These are phyloP conservation scores for Lecanicillium sp. DNA, from an alignment of 2,329 filamentous ascomycete species.

Conservation along the genomic window DNA sequence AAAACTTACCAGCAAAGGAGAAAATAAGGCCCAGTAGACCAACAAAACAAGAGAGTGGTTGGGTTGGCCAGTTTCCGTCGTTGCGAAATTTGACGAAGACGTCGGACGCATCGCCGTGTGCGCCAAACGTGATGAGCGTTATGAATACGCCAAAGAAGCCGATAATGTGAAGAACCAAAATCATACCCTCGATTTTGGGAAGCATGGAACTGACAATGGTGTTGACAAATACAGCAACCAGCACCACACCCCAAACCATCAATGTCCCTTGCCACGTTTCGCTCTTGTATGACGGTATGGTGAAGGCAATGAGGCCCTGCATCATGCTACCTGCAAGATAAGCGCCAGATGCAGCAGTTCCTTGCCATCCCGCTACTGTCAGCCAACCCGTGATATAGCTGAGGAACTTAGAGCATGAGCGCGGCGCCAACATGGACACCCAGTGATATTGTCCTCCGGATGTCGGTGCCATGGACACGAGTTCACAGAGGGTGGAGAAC, in stretches of 20 bases:
- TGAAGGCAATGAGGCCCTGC: constrained; percentile 37
- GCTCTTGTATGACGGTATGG: constrained; percentile 30
- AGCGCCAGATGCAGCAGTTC: constrained; percentile 27
- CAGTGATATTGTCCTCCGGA: constrained; percentile 56
- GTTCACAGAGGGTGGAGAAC: constrained; percentile 34
- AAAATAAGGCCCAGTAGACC: constrained; percentile 1
- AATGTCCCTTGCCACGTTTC: constrained; percentile 24
- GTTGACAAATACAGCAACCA: constrained; percentile 37
- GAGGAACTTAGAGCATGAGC: constrained; percentile 42
- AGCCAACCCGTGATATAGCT: constrained; percentile 48
- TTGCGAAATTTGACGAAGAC: constrained; percentile 21
- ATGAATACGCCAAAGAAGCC: constrained; percentile 39
- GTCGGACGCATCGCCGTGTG: constrained; percentile 20
- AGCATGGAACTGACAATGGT: constrained; percentile 25
- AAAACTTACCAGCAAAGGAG: constrained; percentile 7
- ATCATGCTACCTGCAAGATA: constrained; percentile 43
- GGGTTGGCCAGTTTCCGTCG: constrained; percentile 7
- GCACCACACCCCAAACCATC: constrained; percentile 31
- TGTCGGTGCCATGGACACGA: constrained; percentile 43
- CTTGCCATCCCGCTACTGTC: constrained; percentile 43
- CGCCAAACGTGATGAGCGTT: constrained; percentile 27
- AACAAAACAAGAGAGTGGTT: not conserved
- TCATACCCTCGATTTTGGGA: constrained; percentile 34
- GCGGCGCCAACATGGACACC: constrained; percentile 48
- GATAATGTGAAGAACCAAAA: constrained; percentile 37